Base-by-base conservation (phyloP, 352 stramenopile genomes). In the Pythium inflatum region DNA sequence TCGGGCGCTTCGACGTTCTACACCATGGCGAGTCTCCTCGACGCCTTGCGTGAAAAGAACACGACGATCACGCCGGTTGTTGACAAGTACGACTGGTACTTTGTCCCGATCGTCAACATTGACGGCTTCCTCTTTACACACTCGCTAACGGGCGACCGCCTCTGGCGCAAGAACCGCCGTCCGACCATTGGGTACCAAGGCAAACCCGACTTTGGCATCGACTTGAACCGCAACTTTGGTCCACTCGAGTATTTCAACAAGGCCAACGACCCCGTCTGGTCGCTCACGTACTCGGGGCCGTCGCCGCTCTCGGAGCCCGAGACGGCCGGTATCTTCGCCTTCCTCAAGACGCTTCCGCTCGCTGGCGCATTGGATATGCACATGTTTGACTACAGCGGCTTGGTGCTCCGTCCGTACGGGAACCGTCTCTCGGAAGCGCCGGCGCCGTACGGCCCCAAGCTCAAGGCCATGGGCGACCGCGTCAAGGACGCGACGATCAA, bases 151-250 rank as follows among this genome's bases (percentile, higher is more conserved):
- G 63, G 65, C 3, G 70, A 77, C 43, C 73, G 73, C 34, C 58
- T 66, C 20, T 75, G 73, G 53, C 73, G 73, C 30, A 75, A 77
- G 70, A 80, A 80, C 63, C 61, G 73, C 28, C 67, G 62, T 8
- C 49, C 46, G 28, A 53, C 58, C 33, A 30, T 25, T 12, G 28
- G 30, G 1, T 25, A 22, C 13, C 22, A 30, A 5, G 54, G 64
- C 12, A 13, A 48, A 14, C 30, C 16, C 1, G 50, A 53, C 18
- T 60, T 60, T 33, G 73, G 73, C 20, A 51, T 80, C 31, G 73
- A 80, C 25, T 48, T 80, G n/a, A 80, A 80, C 63, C 73, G 73
- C 27, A 80, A 80, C 43, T 80, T 56, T 50, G 73, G 73, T 5
- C 70, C 73, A 1, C 30, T 43, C 16, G 33, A 60, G 33, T 69